Conservation (phyloP, 2,329 filamentous ascomycete genomes). For the Boeremia exigua region DNA sequence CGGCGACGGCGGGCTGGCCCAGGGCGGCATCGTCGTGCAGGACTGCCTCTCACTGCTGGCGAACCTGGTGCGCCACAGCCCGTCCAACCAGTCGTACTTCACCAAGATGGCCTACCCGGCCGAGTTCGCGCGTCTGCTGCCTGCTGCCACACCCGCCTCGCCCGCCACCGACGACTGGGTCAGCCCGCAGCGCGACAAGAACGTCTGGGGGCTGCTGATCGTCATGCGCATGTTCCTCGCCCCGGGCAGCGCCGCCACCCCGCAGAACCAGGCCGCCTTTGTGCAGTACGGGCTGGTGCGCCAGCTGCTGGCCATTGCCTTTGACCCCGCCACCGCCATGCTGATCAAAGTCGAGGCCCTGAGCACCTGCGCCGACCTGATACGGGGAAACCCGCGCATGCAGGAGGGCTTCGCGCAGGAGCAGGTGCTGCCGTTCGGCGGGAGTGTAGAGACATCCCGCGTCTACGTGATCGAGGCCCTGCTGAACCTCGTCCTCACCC, state of each 20-base stretch:
- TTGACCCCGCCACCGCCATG: conserved; percentile 73
- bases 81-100: conserved; percentile 92
- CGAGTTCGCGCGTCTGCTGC: conserved; percentile 73
- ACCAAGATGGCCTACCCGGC: conserved; percentile 85
- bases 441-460: conserved; percentile 57
- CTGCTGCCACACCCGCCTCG: conserved; percentile 61
- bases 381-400: conserved; percentile 76
- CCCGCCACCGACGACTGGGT: conserved; percentile 74
- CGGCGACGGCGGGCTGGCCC: conserved; percentile 77
- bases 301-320: conserved; percentile 81
- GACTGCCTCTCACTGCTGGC: conserved; percentile 91
- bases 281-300: conserved; percentile 82
- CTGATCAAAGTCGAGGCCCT: conserved; percentile 87
- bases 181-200: conserved; percentile 80
- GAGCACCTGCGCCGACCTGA: conserved; percentile 84
- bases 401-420: conserved; percentile 91
- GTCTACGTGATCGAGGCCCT: conserved; percentile 95
- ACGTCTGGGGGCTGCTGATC: conserved; percentile 86
- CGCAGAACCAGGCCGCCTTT: conserved; percentile 84
- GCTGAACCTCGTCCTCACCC: conserved; percentile 78
- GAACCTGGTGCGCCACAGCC: conserved; percentile 85
- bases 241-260: conserved; percentile 78
- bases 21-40: conserved; percentile 87
- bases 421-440: conserved; percentile 70
- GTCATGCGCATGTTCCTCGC: conserved; percentile 87